Evolutionary conservation across 148 eudicot species (phyloP), one percentile per base, ranked within the genome.

Genomic region (Tetragonia tetragonoides): DNA sequence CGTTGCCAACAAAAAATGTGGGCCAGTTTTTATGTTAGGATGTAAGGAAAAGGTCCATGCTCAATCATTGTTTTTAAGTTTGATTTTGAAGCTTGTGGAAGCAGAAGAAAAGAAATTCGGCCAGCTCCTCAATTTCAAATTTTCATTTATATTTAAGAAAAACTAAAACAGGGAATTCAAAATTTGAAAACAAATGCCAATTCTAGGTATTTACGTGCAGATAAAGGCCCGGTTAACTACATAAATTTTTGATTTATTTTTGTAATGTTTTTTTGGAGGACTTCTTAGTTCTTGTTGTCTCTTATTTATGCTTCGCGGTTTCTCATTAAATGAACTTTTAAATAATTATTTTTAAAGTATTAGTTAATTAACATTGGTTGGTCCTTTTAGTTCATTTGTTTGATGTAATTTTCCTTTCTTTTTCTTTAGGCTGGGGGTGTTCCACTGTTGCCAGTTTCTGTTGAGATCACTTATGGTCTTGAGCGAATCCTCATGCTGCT

Each of bases 391-490:
- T 49, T 14, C 51, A 18, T 69, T 6, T 20, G 14, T 69, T 69
- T 41, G 72, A 5, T 28, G 23, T 66, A 57, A n/a, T 66, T 21
- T 6, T 24, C 37, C 61, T 64, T 34, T 53, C 54, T 42, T 24
- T 68, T 68, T 66, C 59, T 75, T 68, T 82, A 96, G 99, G 99
- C 99, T 81, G 99, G 99, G 75, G 90, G 99, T 83, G 79, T 93
- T 76, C 98, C 72, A 42, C 84, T 96, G 89, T 82, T 83, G 79
- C 99, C 99, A 12, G 88, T 96, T 59, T 96, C 99, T 72, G 99
- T 96, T 82, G 99, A 96, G 90, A 96, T 96, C 83, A 96, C 99
- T 64, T 96, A 96, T 83, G 99, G 99, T 80, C 99, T 96, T 78
- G 99, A 96, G 84, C 88, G 99, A 61, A 96, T 96, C 74, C 89